These are phyloP conservation scores for Euphrasia arctica DNA, from an alignment of 305 asterid species.

Conservation along the genomic window DNA sequence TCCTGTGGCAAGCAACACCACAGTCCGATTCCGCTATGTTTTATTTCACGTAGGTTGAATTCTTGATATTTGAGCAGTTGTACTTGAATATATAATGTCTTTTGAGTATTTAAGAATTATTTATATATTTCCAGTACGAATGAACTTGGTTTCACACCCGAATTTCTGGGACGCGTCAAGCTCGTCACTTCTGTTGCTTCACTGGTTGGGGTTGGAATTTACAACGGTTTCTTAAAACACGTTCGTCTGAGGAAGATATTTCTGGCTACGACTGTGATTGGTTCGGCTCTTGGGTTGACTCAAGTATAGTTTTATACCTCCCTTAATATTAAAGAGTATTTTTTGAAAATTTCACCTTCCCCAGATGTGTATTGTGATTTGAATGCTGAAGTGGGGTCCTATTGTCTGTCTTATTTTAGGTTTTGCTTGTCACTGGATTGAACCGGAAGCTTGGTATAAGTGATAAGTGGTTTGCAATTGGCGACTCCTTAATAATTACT, in stretches of 20 bases:
- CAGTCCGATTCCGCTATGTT: constrained; percentile 86
- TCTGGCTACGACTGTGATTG: constrained; percentile 67
- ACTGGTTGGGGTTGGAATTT: constrained; percentile 84
- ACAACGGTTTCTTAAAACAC: constrained; percentile 76
- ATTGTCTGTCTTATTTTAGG: constrained; percentile 36
- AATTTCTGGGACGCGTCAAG: constrained; percentile 96
- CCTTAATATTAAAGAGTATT: constrained; percentile 9
- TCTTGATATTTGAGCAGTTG: constrained; percentile 12
- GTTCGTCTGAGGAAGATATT: constrained; percentile 82
- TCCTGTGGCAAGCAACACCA: constrained; percentile 95
- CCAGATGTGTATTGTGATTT: constrained; percentile 6
- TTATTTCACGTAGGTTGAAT: constrained; percentile 76
- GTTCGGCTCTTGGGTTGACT: constrained; percentile 83
- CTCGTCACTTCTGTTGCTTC: constrained; percentile 96
- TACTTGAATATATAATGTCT: neutral
- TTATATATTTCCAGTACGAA: constrained; percentile 55
- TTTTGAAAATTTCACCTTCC: constrained; percentile 8
- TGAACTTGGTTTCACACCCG: constrained; percentile 86
- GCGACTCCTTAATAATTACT: constrained; percentile 87
- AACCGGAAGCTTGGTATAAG: constrained; percentile 75
- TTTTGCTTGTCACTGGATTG: constrained; percentile 82
- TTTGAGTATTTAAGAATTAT: constrained; percentile 16
- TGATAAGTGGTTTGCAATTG: constrained; percentile 95
- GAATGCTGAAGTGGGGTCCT: constrained; percentile 19
- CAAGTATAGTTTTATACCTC: constrained; percentile 47